These are phyloP conservation scores for Nicotiana sylvestris DNA, from an alignment of 257 asterid species.

Conservation along the genomic window DNA sequence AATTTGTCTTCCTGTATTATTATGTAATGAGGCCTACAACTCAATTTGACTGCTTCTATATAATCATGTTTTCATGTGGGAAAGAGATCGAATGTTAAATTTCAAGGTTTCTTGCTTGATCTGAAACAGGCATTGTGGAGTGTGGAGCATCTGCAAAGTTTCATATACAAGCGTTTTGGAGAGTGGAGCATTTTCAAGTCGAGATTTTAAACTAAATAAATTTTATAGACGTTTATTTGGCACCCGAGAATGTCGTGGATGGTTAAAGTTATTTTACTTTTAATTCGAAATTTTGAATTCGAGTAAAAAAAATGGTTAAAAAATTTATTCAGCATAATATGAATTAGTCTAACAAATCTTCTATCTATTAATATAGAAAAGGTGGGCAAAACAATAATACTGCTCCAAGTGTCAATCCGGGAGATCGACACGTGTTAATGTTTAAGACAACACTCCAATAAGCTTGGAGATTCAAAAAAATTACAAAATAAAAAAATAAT, in stretches of 20 bases:
- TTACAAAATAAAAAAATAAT: too few relatives aligned
- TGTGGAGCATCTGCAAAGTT: not conserved
- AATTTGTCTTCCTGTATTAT: not conserved
- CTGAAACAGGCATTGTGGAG: not conserved
- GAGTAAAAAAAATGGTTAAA: not conserved
- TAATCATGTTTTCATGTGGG: not conserved
- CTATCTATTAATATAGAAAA: too few relatives aligned
- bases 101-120: not conserved
- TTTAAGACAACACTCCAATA: too few relatives aligned
- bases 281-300: not conserved
- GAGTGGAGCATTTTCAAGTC: not conserved
- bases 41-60: not conserved
- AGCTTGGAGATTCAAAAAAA: too few relatives aligned
- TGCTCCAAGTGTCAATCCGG: too few relatives aligned
- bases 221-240: too few relatives aligned
- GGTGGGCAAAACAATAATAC: too few relatives aligned
- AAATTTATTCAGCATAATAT: not conserved
- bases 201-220: too few relatives aligned
- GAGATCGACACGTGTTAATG: too few relatives aligned
- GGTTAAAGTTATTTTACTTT: not conserved
- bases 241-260: not conserved
- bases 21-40: not conserved
- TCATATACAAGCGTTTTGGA: not conserved
- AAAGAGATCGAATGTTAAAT: not conserved
- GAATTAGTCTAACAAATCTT: not conserved